These are phyloP conservation scores for Lathyrus sativus DNA, from an alignment of 306 rosid species.

Conservation along the genomic window DNA sequence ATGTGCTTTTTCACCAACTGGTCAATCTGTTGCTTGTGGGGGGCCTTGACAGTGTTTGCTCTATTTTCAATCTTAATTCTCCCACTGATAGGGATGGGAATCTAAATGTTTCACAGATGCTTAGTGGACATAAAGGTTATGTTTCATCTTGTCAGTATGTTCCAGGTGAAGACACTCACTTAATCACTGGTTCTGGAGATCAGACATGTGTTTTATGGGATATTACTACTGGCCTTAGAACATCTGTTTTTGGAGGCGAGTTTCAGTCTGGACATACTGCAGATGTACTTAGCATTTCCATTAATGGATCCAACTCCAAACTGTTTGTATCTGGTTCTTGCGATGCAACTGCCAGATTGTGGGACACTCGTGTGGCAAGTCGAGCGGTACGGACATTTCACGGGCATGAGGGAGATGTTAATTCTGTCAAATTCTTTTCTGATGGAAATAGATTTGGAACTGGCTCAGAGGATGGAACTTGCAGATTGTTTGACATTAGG, in stretches of 20 bases:
- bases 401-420: constrained; percentile 89
- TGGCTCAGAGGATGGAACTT: constrained; percentile 95
- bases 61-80: constrained; percentile 90
- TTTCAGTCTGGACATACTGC: constrained; percentile 98
- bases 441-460: constrained; percentile 98
- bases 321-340: constrained; percentile 95
- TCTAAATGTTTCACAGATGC: constrained; percentile 69
- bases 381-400: constrained; percentile 88
- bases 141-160: constrained; percentile 93
- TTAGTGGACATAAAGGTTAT: constrained; percentile 93
- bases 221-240: constrained; percentile 87
- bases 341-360: constrained; percentile 86
- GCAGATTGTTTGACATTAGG: constrained; percentile 90
- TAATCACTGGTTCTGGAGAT: constrained; percentile 92
- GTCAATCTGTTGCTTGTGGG: constrained; percentile 95
- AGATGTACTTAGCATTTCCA: constrained; percentile 85
- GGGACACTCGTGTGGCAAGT: constrained; percentile 99
- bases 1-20: constrained; percentile 91
- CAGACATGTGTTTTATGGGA: constrained; percentile 97
- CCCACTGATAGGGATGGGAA: constrained; percentile 75
- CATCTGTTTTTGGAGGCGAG: constrained; percentile 97
- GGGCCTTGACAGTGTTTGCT: constrained; percentile 96
- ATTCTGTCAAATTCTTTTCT: constrained; percentile 84
- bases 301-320: constrained; percentile 79
- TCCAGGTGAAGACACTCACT: constrained; percentile 90